A percentile compares a stretch with the other conserved stretches of the same genome.
phyloP scores from a whole-genome alignment of 1,284 basidiomycete genomes.

The Pyrrhoderma lamaoense region DNA sequence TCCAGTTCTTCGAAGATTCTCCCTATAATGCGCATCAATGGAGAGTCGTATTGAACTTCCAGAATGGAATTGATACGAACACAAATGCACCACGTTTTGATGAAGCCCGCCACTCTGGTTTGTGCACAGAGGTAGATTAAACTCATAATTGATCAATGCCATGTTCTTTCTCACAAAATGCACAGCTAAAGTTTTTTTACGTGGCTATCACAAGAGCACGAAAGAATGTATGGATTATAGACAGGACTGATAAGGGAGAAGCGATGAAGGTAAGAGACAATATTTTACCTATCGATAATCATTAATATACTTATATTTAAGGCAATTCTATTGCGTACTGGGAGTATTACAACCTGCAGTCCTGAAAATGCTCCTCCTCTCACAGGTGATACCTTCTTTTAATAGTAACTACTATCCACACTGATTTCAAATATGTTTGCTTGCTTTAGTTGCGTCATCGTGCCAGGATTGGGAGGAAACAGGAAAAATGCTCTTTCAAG shows the following conservation, averaged over 20 bases:
- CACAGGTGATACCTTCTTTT: constrained; percentile 25
- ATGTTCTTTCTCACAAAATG: background rate
- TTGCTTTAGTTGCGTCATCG: constrained; percentile 31
- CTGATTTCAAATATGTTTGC: background rate
- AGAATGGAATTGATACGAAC: constrained; percentile 20
- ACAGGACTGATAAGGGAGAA: constrained; percentile 47
- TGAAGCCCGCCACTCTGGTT: constrained; percentile 42
- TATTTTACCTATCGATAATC: too few species aligned
- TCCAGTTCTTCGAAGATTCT: constrained; percentile 67
- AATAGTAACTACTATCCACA: too few species aligned
- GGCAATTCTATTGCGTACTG: constrained; percentile 38
- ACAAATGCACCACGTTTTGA: constrained; percentile 43
- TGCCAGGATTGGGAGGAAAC: constrained; percentile 48
- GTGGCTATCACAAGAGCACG: constrained; percentile 65
- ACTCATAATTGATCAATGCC: constrained; percentile 5
- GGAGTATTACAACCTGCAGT: constrained; percentile 37
- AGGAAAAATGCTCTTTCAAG: constrained; percentile 45
- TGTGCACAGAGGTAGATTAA: constrained; percentile 48
- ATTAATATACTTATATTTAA: too few species aligned
- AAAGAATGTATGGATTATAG: constrained; percentile 61
- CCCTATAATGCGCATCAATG: constrained; percentile 42
- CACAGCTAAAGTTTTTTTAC: constrained; percentile 60
- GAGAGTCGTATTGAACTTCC: constrained; percentile 49
- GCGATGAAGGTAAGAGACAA: constrained; percentile 46
- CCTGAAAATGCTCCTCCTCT: constrained; percentile 40